Evolutionary conservation across 2,329 filamentous ascomycete genomes (phyloP).

Genomic region (Ophiostoma perfectum): DNA sequence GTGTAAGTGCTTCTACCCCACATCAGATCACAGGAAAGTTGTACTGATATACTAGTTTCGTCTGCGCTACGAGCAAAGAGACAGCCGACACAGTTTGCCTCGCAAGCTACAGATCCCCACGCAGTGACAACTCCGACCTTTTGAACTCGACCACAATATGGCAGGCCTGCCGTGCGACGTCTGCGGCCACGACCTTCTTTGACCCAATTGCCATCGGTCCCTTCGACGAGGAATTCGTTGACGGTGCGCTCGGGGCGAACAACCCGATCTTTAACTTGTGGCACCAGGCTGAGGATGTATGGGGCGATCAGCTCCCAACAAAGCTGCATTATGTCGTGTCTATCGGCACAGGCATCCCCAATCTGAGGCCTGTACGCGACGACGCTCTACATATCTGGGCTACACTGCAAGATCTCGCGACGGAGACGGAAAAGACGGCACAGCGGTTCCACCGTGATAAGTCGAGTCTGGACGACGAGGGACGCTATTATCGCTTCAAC

Average conservation of each 20-base stretch:
- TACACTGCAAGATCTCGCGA: slow-evolving; percentile 32
- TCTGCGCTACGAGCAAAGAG: slow-evolving; percentile 28
- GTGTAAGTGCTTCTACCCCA: slow-evolving; percentile 23
- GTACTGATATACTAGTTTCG: slow-evolving; percentile 25
- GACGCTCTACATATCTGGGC: slow-evolving; percentile 28
- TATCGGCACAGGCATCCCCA: background rate
- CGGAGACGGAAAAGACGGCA: slow-evolving; percentile 38
- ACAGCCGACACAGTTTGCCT: slow-evolving; percentile 23
- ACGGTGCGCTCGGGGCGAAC: slow-evolving; percentile 39
- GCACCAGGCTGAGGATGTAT: slow-evolving; percentile 37
- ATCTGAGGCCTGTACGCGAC: background rate
- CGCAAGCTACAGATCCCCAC: slow-evolving; percentile 22
- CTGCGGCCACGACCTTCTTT: slow-evolving; percentile 27
- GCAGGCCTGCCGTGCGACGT: slow-evolving; percentile 27
- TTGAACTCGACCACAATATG: slow-evolving; percentile 26
- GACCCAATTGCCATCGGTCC: slow-evolving; percentile 26
- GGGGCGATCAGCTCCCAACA: slow-evolving; percentile 26
- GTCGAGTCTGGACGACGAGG: slow-evolving; percentile 27
- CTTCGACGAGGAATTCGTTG: slow-evolving; percentile 31
- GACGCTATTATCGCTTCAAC: slow-evolving; percentile 42
- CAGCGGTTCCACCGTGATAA: slow-evolving; percentile 34
- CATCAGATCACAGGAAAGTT: background rate
- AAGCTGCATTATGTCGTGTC: background rate
- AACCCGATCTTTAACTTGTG: slow-evolving; percentile 41
- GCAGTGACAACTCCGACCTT: slow-evolving; percentile 22